Conservation (phyloP, 257 asterid genomes). For the Solanum pinnatisectum region DNA sequence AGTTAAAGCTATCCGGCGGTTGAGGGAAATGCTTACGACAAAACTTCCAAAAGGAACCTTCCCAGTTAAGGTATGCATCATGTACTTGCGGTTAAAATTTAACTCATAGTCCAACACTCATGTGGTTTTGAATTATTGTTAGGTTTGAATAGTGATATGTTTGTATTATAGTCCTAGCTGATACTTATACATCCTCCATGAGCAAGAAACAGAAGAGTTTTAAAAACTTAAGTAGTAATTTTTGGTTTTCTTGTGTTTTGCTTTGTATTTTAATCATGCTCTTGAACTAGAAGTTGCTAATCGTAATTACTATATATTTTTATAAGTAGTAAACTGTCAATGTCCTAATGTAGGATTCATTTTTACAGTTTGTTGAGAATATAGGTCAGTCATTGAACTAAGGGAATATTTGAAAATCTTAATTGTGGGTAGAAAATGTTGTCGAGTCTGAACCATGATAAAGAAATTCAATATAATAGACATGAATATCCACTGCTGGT, state of each 20-base stretch:
- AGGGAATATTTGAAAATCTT: not conserved
- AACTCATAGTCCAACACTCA: not conserved
- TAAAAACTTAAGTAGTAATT: not conserved
- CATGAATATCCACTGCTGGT: not conserved
- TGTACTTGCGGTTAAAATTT: not conserved
- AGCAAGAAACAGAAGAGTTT: not conserved
- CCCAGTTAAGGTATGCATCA: conserved; percentile 74
- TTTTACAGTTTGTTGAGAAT: not conserved
- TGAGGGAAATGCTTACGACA: conserved; percentile 81
- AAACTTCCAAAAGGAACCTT: conserved; percentile 88
- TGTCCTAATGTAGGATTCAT: not conserved
- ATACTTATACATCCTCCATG: not conserved
- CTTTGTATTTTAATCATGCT: not conserved
- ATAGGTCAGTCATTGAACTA: not conserved
- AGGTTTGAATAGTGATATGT: not conserved
- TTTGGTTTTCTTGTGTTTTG: not conserved
- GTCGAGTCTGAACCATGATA: not conserved
- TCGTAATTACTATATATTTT: not conserved
- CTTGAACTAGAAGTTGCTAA: not conserved
- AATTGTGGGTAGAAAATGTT: not conserved
- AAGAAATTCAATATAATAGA: not conserved
- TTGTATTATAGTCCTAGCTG: not conserved
- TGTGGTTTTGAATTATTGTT: not conserved
- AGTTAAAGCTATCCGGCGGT: conserved; percentile 83
- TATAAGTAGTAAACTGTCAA: not conserved